Evolutionary conservation across 2,329 filamentous ascomycete species (phyloP).

Genomic region (Fusarium foetens): DNA sequence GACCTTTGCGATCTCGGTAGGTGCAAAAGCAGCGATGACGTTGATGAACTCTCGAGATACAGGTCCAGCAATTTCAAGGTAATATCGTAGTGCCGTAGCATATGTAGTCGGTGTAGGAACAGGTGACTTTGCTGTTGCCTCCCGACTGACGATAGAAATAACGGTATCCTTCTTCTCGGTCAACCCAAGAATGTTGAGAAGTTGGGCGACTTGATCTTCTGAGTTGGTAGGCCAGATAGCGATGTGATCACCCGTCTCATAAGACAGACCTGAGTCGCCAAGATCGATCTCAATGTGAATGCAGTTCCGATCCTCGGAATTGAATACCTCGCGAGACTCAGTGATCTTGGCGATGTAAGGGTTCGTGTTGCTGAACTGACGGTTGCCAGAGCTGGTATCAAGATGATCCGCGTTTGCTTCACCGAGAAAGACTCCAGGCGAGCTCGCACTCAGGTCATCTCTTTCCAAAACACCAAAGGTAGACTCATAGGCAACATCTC

Average conservation of each 20-base stretch:
- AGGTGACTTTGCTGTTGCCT: background rate
- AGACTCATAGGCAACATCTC: background rate
- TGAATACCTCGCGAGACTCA: background rate
- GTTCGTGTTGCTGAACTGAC: background rate
- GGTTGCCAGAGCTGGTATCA: background rate
- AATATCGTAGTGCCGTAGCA: background rate
- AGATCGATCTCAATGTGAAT: background rate
- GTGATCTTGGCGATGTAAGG: background rate
- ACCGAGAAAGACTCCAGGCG: background rate
- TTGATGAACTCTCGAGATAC: constrained; percentile 5
- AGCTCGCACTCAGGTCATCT: background rate
- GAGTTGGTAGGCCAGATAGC: background rate
- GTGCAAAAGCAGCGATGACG: background rate
- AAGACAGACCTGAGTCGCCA: background rate
- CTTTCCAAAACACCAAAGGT: background rate
- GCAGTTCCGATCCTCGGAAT: background rate
- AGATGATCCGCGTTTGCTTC: background rate
- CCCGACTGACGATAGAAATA: background rate
- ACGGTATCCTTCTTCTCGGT: background rate
- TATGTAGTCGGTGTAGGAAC: constrained; percentile 16
- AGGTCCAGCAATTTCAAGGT: constrained; percentile 11
- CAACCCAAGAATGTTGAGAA: background rate
- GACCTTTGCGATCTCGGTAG: background rate
- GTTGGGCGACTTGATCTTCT: background rate
- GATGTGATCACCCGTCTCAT: background rate